Evolutionary conservation across 805 yeast genomes (phyloP).

Genomic region (Ogataea siamensis): DNA sequence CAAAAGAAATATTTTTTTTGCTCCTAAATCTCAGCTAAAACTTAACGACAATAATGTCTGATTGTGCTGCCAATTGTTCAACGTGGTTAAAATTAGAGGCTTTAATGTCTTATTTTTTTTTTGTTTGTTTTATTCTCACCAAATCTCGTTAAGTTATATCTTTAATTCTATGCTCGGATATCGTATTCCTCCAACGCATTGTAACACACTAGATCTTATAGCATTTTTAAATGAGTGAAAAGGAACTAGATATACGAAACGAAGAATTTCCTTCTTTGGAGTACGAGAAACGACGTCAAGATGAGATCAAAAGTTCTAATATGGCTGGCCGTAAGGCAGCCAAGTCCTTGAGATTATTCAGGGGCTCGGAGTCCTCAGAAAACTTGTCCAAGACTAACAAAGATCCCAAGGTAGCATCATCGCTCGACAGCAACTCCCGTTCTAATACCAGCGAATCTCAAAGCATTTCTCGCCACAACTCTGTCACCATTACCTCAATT

Average conservation of each 20-base stretch:
- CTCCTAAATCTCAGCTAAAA: not conserved
- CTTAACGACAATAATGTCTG: slow-evolving; percentile 30
- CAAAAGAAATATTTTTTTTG: slow-evolving; percentile 1
- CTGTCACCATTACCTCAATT: slow-evolving; percentile 17
- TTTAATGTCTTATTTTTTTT: slow-evolving; percentile 7
- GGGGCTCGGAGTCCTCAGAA: slow-evolving; percentile 33
- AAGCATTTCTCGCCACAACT: slow-evolving; percentile 12
- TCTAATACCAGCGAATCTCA: not conserved
- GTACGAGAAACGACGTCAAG: slow-evolving; percentile 6
- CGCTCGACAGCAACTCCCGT: slow-evolving; percentile 3
- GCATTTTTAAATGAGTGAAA: slow-evolving; percentile 6
- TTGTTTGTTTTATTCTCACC: slow-evolving; percentile 7
- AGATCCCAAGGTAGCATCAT: slow-evolving; percentile 1
- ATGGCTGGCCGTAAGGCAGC: slow-evolving; percentile 59
- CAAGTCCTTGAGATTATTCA: slow-evolving; percentile 51
- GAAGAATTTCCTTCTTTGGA: slow-evolving; percentile 1
- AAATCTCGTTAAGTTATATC: not conserved
- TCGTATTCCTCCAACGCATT: slow-evolving; percentile 1
- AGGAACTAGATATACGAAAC: slow-evolving; percentile 2
- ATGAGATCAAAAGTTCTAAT: slow-evolving; percentile 14
- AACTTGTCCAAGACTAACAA: slow-evolving; percentile 8
- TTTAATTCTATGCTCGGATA: slow-evolving; percentile 8
- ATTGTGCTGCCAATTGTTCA: slow-evolving; percentile 1
- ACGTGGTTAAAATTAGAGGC: slow-evolving; percentile 6
- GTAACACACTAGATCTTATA: not conserved